A percentile compares a stretch with the other conserved stretches of the same genome.
Conservation (phyloP, 345 rosid genomes). For the Camelina sativa region DNA sequence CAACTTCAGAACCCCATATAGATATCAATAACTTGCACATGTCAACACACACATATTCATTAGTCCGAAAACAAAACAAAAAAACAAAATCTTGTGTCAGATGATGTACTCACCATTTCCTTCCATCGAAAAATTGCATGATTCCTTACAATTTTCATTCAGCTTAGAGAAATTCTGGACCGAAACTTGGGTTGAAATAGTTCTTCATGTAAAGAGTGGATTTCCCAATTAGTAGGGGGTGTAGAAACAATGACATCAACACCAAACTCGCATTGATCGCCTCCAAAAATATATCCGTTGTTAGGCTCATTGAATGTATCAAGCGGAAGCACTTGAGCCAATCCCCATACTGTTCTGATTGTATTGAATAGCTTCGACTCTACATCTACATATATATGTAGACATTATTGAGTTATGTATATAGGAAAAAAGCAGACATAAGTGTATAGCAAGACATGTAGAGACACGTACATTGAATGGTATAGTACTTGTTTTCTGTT, state of each 20-base stretch:
- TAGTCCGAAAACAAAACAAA: background rate
- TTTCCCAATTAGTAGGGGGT: background rate
- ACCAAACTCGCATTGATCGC: constrained; percentile 30
- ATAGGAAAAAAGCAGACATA: too few relatives aligned
- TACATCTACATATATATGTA: too few relatives aligned
- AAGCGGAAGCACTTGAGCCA: constrained; percentile 1
- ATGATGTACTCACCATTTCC: constrained; percentile 14
- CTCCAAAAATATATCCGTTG: constrained; percentile 6
- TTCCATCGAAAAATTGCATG: background rate
- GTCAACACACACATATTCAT: background rate
- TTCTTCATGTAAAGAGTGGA: background rate
- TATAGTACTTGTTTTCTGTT: too few relatives aligned
- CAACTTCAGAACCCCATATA: constrained; percentile 2
- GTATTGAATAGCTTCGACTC: background rate
- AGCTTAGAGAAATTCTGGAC: background rate
- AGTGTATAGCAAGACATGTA: too few relatives aligned
- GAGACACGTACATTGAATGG: too few relatives aligned
- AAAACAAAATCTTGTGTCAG: too few relatives aligned
- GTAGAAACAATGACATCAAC: constrained; percentile 7
- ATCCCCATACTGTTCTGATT: background rate
- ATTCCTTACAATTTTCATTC: background rate
- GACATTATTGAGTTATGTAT: too few relatives aligned
- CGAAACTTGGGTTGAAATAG: background rate
- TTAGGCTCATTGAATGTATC: constrained; percentile 3
- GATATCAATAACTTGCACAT: background rate